Evolutionary conservation across 352 stramenopile genomes (phyloP), one percentile per base, ranked within the genome.

Genomic region (Phytophthora sojae): DNA sequence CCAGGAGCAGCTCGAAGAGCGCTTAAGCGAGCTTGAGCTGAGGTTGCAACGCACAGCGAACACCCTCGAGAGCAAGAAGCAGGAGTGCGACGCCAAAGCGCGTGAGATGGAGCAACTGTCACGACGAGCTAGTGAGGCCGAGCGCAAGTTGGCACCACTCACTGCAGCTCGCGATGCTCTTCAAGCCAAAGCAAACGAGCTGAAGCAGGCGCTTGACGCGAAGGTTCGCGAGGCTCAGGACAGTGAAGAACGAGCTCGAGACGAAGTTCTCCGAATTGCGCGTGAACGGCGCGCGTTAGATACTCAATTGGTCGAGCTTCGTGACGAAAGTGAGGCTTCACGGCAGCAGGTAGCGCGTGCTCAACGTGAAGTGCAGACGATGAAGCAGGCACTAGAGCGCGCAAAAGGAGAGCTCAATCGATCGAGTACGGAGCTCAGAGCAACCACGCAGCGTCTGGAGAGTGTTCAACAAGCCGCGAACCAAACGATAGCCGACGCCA

Each of bases 231-330:
- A 92, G 44, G 55, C 45, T 0, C 80, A 90, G 30, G 85, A 92
- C 1, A 49, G 76, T 4, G 86, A 94, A 61, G 80, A 89, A 26
- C 67, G 67, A 32, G 68, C 69, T 25, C 80, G 83, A 11, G 82
- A 90, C 6, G 86, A 94, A n/a, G 23, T 83, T 23, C 61, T 72
- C 6, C 66, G 71, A 17, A 60, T 70, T 0, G 54, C 75, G 19
- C 89, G 88, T 15, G 86, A 93, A 21, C 91, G 90, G 54, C 76
- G 85, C 17, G 86, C 86, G 7, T 23, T 92, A 9, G 85, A 94
- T 49, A 69, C 76, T 12, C 65, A 81, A 30, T 73, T 85, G 9
- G 23, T 76, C 26, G 61, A 82, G 21, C 64, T 86, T 12, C 83
- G 86, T 49, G 86, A 91, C 49, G 84, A 91, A n/a, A 71, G 67